These are phyloP conservation scores for Pseudodiploospora longispora DNA, from an alignment of 2,329 filamentous ascomycete genomes.

Conservation along the genomic window DNA sequence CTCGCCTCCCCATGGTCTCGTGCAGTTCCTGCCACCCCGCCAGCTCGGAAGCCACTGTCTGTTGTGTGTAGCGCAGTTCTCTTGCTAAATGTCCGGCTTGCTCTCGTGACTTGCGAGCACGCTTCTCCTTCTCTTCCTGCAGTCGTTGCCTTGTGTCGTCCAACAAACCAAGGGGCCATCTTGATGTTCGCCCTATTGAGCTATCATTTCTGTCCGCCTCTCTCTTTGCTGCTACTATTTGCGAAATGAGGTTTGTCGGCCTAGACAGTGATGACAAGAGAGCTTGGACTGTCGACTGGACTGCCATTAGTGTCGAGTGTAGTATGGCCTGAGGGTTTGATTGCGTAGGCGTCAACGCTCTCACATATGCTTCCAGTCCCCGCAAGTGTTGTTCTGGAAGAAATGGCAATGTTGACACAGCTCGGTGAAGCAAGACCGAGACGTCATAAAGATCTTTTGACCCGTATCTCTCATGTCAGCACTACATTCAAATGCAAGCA, in stretches of 20 bases:
- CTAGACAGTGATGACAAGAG: constrained; percentile 72
- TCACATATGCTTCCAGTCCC: constrained; percentile 66
- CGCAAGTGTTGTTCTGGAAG: constrained; percentile 59
- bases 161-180: constrained; percentile 73
- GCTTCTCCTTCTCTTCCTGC: constrained; percentile 77
- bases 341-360: constrained; percentile 56
- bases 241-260: constrained; percentile 67
- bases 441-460: constrained; percentile 59
- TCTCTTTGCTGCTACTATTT: constrained; percentile 66
- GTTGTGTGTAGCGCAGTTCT: constrained; percentile 85
- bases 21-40: constrained; percentile 92
- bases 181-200: constrained; percentile 63
- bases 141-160: constrained; percentile 81
- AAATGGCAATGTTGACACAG: constrained; percentile 51
- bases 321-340: constrained; percentile 66
- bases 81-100: constrained; percentile 69
- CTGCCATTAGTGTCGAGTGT: constrained; percentile 66
- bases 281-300: constrained; percentile 78
- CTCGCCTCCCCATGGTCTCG: constrained; percentile 65
- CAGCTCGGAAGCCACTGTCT: constrained; percentile 83
- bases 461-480: not conserved
- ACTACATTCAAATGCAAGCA: not conserved
- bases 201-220: constrained; percentile 70
- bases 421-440: constrained; percentile 44
- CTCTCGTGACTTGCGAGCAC: constrained; percentile 58